These are phyloP conservation scores for Henckelia pumila DNA, from an alignment of 257 asterid species.

Conservation along the genomic window DNA sequence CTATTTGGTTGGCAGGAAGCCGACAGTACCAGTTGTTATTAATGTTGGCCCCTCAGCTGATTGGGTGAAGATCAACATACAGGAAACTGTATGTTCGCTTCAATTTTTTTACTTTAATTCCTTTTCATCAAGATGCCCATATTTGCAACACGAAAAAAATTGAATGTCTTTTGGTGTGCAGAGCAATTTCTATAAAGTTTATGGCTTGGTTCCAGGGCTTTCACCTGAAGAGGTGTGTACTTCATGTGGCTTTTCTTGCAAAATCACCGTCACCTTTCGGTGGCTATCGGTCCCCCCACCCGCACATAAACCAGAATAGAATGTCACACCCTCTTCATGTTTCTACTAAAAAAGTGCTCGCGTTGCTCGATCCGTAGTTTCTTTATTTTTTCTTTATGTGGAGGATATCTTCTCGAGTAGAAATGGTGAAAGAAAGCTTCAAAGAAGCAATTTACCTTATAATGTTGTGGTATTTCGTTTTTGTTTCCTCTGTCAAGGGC, in stretches of 20 bases:
- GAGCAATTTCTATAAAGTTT: conserved; percentile 82
- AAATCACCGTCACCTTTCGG: neutral
- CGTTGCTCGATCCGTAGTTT: conserved; percentile 1
- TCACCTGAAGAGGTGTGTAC: conserved; percentile 78
- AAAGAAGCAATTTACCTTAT: no score
- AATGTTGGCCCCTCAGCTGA: conserved; percentile 93
- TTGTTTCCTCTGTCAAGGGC: neutral
- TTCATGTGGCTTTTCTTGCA: neutral
- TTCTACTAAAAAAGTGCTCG: conserved; percentile 1
- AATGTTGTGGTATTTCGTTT: neutral
- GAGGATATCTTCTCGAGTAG: neutral
- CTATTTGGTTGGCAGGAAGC: conserved; percentile 47
- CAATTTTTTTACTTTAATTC: conserved; percentile 17
- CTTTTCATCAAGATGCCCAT: conserved; percentile 12
- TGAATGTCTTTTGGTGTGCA: conserved; percentile 36
- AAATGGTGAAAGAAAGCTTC: neutral
- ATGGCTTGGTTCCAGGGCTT: conserved; percentile 91
- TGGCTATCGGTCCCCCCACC: neutral
- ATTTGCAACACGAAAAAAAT: conserved; percentile 13
- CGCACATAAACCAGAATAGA: neutral
- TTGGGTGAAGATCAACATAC: conserved; percentile 91
- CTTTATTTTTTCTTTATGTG: neutral
- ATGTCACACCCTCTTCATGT: neutral
- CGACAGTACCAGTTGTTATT: conserved; percentile 61
- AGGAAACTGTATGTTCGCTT: conserved; percentile 63